phyloP scores from a whole-genome alignment of 2,329 filamentous ascomycete species.

The Neofusicoccum laricinum region DNA sequence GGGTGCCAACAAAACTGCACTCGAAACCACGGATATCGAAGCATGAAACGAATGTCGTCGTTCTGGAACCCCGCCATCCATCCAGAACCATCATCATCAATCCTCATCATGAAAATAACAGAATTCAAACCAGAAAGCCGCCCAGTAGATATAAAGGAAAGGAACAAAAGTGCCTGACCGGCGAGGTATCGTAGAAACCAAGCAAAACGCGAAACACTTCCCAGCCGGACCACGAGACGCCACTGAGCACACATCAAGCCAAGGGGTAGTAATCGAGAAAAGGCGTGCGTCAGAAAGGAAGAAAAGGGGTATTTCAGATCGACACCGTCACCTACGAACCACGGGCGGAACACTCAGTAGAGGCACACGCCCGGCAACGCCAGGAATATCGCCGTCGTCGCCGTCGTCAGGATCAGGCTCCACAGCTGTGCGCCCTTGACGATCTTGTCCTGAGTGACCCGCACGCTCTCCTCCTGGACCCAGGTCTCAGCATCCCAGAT shows the following conservation, averaged over 20 bases:
- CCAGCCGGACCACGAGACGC: too few species aligned
- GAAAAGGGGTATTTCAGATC: not conserved
- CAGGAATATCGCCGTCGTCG: constrained; percentile 27
- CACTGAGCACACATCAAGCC: too few species aligned
- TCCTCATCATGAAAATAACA: not conserved
- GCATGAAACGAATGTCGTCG: not conserved
- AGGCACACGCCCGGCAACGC: constrained; percentile 20
- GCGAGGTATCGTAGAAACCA: not conserved
- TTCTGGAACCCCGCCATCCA: not conserved
- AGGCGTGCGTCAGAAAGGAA: not conserved
- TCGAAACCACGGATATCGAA: not conserved
- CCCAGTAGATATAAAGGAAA: not conserved
- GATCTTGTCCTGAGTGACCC: constrained; percentile 75
- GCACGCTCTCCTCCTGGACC: constrained; percentile 73
- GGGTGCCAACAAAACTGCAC: too few species aligned
- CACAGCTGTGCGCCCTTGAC: constrained; percentile 35
- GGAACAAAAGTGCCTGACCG: not conserved
- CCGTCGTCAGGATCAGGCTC: constrained; percentile 31
- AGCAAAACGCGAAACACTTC: not conserved
- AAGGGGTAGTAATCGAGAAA: not conserved
- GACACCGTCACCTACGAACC: not conserved
- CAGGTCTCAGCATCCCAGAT: constrained; percentile 74
- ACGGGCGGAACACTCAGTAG: not conserved
- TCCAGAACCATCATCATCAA: not conserved
- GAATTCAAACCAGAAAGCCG: not conserved